phyloP scores from a whole-genome alignment of 208 protist species.

The Novymonas esmeraldas region DNA sequence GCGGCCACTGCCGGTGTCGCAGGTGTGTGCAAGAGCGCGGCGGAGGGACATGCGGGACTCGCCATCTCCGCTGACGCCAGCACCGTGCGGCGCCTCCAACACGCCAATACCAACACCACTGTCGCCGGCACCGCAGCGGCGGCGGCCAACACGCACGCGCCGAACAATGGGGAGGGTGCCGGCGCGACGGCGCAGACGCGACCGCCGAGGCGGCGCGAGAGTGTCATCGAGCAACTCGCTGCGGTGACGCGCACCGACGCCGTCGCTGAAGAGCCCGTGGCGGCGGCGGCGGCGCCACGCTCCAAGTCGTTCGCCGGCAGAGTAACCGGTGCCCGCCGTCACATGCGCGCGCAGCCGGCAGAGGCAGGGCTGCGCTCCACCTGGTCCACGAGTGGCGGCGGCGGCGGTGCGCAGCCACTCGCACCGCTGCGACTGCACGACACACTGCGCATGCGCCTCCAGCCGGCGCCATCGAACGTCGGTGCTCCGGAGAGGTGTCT shows the following conservation, averaged over 20 bases:
- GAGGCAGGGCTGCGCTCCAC: no score
- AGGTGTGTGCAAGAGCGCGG: neutral
- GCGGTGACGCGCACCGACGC: conserved; percentile 1
- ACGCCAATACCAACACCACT: neutral
- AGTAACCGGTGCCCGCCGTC: neutral
- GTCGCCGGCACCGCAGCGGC: neutral
- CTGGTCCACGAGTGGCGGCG: no score
- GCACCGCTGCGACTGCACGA: conserved; percentile 7
- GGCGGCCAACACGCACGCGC: neutral
- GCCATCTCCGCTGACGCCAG: conserved; percentile 19
- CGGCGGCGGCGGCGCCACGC: neutral
- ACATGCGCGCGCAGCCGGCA: no score
- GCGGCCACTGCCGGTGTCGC: no score
- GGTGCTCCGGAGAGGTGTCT: conserved; percentile 3
- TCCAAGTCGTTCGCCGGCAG: neutral
- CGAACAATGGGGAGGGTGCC: neutral
- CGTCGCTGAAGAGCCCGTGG: no score
- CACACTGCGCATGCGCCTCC: conserved; percentile 21
- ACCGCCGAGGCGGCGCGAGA: neutral
- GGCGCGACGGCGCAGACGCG: neutral
- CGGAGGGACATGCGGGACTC: neutral
- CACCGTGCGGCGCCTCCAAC: conserved; percentile 19
- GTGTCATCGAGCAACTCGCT: conserved; percentile 25
- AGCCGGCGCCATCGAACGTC: conserved; percentile 12
- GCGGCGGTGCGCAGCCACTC: neutral